Evolutionary conservation across 2,329 filamentous ascomycete genomes (phyloP).

Genomic region (Fragosphaeria purpurea): DNA sequence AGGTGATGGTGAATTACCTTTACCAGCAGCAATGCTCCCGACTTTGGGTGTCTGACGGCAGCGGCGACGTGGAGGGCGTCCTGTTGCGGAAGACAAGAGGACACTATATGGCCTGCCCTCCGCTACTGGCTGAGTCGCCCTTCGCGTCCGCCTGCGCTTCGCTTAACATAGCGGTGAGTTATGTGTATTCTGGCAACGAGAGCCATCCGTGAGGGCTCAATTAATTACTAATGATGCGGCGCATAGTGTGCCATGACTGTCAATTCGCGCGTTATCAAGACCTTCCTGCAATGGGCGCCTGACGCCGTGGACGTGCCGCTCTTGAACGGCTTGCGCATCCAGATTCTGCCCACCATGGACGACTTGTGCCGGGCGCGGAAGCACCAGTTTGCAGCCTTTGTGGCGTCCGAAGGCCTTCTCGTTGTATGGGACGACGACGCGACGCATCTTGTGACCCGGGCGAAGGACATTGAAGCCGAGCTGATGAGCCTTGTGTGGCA

Average conservation of each 20-base stretch:
- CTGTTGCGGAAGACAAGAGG: slow-evolving; percentile 58
- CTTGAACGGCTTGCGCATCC: slow-evolving; percentile 65
- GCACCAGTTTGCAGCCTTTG: slow-evolving; percentile 71
- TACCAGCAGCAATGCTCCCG: slow-evolving; percentile 70
- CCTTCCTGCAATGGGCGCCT: slow-evolving; percentile 63
- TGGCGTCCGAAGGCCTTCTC: slow-evolving; percentile 59
- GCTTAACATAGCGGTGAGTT: slow-evolving; percentile 59
- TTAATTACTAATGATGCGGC: neutral
- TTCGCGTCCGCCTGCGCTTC: slow-evolving; percentile 56
- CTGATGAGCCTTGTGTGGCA: slow-evolving; percentile 72
- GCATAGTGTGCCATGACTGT: slow-evolving; percentile 66
- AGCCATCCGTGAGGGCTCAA: too few species aligned
- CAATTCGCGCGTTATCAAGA: slow-evolving; percentile 70
- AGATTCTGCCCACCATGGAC: slow-evolving; percentile 62
- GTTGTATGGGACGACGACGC: slow-evolving; percentile 79
- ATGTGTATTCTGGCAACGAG: neutral
- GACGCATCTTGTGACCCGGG: slow-evolving; percentile 57
- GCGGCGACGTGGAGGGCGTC: slow-evolving; percentile 61
- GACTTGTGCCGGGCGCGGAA: slow-evolving; percentile 63
- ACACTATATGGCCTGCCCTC: slow-evolving; percentile 64
- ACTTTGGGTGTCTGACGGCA: slow-evolving; percentile 63
- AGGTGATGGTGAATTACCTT: slow-evolving; percentile 75
- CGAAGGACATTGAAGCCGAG: slow-evolving; percentile 63
- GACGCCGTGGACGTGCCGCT: slow-evolving; percentile 66
- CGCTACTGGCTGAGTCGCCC: slow-evolving; percentile 48